phyloP scores from a whole-genome alignment of 768 basidiomycete genomes.

The Leccinum boreale region DNA sequence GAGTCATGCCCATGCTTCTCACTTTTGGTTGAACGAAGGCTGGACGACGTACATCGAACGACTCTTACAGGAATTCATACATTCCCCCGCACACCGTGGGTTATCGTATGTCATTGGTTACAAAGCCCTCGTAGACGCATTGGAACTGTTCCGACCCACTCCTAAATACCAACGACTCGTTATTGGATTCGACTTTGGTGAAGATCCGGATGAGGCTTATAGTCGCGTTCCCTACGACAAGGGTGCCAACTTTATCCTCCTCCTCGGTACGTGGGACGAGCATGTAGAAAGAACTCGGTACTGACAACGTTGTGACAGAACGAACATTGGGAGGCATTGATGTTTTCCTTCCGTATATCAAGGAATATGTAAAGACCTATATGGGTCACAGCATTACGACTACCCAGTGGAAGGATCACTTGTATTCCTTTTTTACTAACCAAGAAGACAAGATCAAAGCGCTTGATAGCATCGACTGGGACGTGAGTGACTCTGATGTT shows the following conservation, averaged over 20 bases:
- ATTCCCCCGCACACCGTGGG: slow-evolving; percentile 72
- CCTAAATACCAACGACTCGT: slow-evolving; percentile 79
- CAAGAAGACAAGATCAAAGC: slow-evolving; percentile 43
- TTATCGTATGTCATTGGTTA: slow-evolving; percentile 78
- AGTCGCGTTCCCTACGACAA: slow-evolving; percentile 81
- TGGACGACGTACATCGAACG: slow-evolving; percentile 96
- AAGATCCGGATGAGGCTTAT: slow-evolving; percentile 80
- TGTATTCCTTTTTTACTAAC: slow-evolving; percentile 49
- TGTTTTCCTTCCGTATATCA: slow-evolving; percentile 54
- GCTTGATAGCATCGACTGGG: slow-evolving; percentile 54
- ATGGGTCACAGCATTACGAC: slow-evolving; percentile 56
- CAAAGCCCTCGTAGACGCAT: slow-evolving; percentile 67
- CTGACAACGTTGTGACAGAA: slow-evolving; percentile 31
- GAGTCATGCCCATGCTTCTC: slow-evolving; percentile 67
- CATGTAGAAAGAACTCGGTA: too few relatives aligned
- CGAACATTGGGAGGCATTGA: slow-evolving; percentile 54
- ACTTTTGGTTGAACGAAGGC: slow-evolving; percentile 91
- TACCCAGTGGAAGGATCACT: slow-evolving; percentile 53
- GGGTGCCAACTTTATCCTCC: slow-evolving; percentile 83
- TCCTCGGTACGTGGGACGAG: slow-evolving; percentile 52
- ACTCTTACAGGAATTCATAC: slow-evolving; percentile 63
- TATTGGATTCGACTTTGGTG: slow-evolving; percentile 66
- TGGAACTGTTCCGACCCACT: slow-evolving; percentile 53
- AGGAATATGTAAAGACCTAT: slow-evolving; percentile 53
- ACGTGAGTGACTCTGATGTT: slow-evolving; percentile 35